Percentiles rank a stretch among this genome's conserved stretches.
phyloP scores from a whole-genome alignment of 768 basidiomycete species.

The Russula griseocarnosa region DNA sequence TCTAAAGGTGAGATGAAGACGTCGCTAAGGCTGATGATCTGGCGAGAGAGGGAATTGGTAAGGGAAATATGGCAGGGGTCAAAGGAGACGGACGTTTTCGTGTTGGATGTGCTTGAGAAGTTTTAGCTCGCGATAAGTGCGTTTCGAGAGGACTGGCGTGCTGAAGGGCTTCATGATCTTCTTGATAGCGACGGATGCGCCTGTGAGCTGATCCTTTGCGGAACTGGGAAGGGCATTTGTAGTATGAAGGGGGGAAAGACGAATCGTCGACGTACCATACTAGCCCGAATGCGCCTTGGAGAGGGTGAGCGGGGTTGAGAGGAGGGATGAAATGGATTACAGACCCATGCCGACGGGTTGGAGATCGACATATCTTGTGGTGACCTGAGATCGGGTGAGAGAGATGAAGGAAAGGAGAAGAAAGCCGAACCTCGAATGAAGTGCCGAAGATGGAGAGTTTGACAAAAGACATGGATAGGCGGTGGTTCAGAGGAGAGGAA shows the following conservation, averaged over 20 bases:
- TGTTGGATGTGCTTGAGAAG: conserved; percentile 97
- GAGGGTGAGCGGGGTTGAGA: conserved; percentile 7
- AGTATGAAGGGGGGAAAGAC: too few relatives aligned
- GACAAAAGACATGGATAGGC: conserved; percentile 75
- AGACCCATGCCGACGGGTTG: conserved; percentile 99
- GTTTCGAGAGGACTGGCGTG: conserved; percentile 95
- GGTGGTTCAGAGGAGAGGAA: conserved; percentile 13
- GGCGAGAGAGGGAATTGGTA: conserved; percentile 7
- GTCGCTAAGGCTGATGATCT: conserved; percentile 98
- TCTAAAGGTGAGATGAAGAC: conserved; percentile 99
- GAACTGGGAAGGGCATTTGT: conserved; percentile 49
- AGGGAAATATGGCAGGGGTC: background rate
- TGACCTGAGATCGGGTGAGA: conserved; percentile 57
- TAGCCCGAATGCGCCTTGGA: conserved; percentile 91
- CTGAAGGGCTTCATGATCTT: conserved; percentile 99
- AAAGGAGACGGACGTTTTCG: conserved; percentile 70
- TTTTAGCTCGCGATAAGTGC: conserved; percentile 97
- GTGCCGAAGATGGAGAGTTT: conserved; percentile 99
- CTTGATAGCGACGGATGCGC: conserved; percentile 95
- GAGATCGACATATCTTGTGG: conserved; percentile 97
- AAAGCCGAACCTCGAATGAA: conserved; percentile 74
- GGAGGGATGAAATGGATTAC: conserved; percentile 32
- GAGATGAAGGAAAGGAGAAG: conserved; percentile 1
- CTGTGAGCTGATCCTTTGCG: conserved; percentile 92
- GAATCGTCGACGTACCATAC: conserved; percentile 63